Evolutionary conservation across 1,284 basidiomycete species (phyloP).

Genomic region (Boletus semigastroideus): DNA sequence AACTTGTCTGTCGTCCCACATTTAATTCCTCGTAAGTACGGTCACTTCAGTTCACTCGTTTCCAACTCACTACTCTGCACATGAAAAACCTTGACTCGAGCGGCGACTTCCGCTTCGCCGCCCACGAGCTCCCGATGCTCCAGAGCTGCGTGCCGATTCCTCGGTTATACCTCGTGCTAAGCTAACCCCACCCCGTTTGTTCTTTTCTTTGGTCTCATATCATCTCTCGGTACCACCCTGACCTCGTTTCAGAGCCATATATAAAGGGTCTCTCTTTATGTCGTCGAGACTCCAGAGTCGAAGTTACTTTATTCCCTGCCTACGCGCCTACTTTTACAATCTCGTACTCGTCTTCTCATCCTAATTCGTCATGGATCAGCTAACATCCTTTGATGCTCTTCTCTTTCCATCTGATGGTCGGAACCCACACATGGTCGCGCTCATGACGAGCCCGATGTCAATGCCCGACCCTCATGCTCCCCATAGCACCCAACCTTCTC

Average conservation of each 20-base stretch:
- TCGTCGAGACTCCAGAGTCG: constrained; percentile 4
- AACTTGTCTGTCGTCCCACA: constrained; percentile 7
- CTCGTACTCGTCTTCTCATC: constrained; percentile 8
- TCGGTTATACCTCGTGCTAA: constrained; percentile 32
- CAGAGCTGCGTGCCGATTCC: constrained; percentile 14
- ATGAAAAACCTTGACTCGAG: constrained; percentile 14
- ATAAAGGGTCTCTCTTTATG: constrained; percentile 21
- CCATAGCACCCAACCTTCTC: constrained; percentile 41
- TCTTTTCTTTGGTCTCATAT: constrained; percentile 16
- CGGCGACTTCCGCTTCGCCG: constrained; percentile 4
- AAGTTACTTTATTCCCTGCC: constrained; percentile 24
- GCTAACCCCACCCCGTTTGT: constrained; percentile 21
- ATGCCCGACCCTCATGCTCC: constrained; percentile 45
- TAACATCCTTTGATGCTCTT: constrained; percentile 59
- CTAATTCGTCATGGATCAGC: constrained; percentile 51
- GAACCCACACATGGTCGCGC: constrained; percentile 62
- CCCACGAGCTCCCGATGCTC: constrained; percentile 4
- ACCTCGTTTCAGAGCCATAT: constrained; percentile 37
- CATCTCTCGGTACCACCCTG: constrained; percentile 28
- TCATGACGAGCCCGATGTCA: constrained; percentile 65
- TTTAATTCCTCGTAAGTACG: constrained; percentile 7
- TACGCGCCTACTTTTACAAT: constrained; percentile 9
- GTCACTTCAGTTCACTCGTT: background rate
- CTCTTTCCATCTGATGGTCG: constrained; percentile 68
- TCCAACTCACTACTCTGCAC: constrained; percentile 11